A percentile compares a stretch with the other conserved stretches of the same genome.
Conservation (phyloP, 1,284 basidiomycete genomes). For the Cystobasidiaceae sp. region DNA sequence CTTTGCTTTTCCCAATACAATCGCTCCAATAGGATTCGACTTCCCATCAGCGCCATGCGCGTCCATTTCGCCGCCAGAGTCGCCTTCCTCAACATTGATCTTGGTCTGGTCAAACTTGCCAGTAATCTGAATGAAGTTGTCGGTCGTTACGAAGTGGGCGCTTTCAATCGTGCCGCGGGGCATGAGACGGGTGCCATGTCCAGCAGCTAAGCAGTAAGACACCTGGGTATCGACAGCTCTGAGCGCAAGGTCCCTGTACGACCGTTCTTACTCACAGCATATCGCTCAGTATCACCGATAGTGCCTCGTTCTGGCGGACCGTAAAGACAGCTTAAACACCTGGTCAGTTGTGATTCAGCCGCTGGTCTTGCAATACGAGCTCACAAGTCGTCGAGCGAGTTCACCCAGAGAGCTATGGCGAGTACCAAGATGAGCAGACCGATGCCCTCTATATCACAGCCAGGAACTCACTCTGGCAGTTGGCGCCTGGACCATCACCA, state of each 20-base stretch:
- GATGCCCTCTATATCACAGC: background rate
- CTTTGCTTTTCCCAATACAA: conserved; percentile 36
- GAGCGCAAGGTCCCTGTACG: conserved; percentile 51
- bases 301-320: conserved; percentile 51
- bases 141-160: conserved; percentile 51
- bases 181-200: conserved; percentile 61
- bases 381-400: conserved; percentile 16
- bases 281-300: conserved; percentile 63
- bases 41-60: conserved; percentile 49
- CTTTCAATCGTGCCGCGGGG: conserved; percentile 59
- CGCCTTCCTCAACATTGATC: conserved; percentile 47
- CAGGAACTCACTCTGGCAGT: conserved; percentile 13
- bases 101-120: conserved; percentile 50
- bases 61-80: conserved; percentile 52
- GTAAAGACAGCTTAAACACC: conserved; percentile 52
- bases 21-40: conserved; percentile 43
- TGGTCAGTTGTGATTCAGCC: background rate
- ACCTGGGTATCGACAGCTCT: too few relatives aligned
- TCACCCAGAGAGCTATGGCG: background rate
- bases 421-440: background rate
- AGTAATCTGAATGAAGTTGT: conserved; percentile 51
- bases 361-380: background rate
- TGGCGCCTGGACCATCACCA: background rate
- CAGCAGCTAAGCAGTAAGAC: conserved; percentile 50
- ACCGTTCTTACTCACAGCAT: conserved; percentile 50